Evolutionary conservation across 805 yeast genomes (phyloP).

Genomic region (Saturnispora galanensis): DNA sequence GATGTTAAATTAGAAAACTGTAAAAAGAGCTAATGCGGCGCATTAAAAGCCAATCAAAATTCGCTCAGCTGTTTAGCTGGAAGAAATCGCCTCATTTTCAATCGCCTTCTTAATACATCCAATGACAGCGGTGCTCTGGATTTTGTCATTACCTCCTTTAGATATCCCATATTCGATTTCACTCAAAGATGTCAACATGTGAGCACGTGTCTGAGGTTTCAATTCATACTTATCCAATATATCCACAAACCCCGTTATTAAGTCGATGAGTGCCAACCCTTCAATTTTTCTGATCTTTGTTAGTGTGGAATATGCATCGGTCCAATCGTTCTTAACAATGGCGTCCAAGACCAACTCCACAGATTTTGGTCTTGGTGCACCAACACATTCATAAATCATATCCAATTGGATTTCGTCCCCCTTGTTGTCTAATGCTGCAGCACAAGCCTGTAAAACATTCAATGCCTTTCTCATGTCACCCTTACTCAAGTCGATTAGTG

Average conservation of each 20-base stretch:
- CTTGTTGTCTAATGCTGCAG: constrained; percentile 52
- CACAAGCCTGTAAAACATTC: constrained; percentile 89
- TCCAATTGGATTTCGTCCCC: constrained; percentile 51
- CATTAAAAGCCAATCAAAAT: background rate
- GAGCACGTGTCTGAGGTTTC: constrained; percentile 49
- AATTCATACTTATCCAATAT: constrained; percentile 63
- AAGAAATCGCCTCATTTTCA: constrained; percentile 31
- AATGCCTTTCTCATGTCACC: constrained; percentile 97
- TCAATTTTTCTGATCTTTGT: constrained; percentile 54
- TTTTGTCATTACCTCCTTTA: constrained; percentile 84
- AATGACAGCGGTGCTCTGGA: constrained; percentile 83
- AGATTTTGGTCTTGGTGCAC: constrained; percentile 88
- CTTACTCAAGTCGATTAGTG: constrained; percentile 62
- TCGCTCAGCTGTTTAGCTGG: no score
- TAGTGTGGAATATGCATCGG: constrained; percentile 60
- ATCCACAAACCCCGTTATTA: constrained; percentile 66
- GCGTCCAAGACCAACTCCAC: constrained; percentile 67
- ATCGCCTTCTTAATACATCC: constrained; percentile 71
- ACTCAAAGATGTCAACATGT: constrained; percentile 59
- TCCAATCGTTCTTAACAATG: constrained; percentile 81
- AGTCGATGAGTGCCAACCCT: constrained; percentile 86
- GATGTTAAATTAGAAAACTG: no score
- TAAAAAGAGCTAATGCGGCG: background rate
- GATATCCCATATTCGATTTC: constrained; percentile 89
- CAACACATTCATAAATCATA: constrained; percentile 88